These are phyloP conservation scores for Parathielavia hyrcaniae DNA, from an alignment of 495 filamentous ascomycete genomes.

Conservation along the genomic window DNA sequence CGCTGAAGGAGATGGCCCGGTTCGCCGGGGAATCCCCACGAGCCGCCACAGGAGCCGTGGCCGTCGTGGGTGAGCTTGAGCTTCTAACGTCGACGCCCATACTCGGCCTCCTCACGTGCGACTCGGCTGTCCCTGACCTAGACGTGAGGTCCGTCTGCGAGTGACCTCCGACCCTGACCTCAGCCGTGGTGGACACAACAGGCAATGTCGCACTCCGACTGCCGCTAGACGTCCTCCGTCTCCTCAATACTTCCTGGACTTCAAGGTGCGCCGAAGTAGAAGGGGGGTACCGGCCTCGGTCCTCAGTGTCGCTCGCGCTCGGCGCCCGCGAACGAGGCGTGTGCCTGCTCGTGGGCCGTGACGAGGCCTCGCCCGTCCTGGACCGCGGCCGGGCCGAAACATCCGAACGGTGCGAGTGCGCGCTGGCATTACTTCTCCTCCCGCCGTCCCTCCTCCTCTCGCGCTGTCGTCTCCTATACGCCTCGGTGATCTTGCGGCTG, in stretches of 20 bases:
- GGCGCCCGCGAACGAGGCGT: conserved; percentile 40
- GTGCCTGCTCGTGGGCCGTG: conserved; percentile 36
- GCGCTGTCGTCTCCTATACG: conserved; percentile 66
- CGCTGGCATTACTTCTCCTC: conserved; percentile 40
- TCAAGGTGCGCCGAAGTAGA: conserved; percentile 42
- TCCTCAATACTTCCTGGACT: conserved; percentile 38
- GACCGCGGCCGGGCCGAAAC: conserved; percentile 25
- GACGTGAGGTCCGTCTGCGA: conserved; percentile 58
- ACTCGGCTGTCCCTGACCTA: conserved; percentile 37
- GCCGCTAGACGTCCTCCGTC: conserved; percentile 39
- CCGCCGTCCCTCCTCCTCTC: conserved; percentile 39
- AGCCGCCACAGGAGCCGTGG: conserved; percentile 9
- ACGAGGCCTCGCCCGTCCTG: conserved; percentile 22
- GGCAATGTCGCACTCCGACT: conserved; percentile 43
- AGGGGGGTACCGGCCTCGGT: conserved; percentile 43
- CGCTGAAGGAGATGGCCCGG: conserved; percentile 23
- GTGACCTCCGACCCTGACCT: conserved; percentile 36
- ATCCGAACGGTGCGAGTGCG: conserved; percentile 33
- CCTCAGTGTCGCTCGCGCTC: conserved; percentile 34
- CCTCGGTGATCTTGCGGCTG: conserved; percentile 80
- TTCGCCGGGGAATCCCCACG: conserved; percentile 13
- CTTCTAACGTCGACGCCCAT: conserved; percentile 41
- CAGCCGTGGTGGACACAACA: conserved; percentile 33
- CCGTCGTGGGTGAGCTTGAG: conserved; percentile 31
- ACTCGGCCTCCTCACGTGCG: conserved; percentile 34